phyloP scores from a whole-genome alignment of 2,329 filamentous ascomycete genomes.

The Clonostachys rosea region DNA sequence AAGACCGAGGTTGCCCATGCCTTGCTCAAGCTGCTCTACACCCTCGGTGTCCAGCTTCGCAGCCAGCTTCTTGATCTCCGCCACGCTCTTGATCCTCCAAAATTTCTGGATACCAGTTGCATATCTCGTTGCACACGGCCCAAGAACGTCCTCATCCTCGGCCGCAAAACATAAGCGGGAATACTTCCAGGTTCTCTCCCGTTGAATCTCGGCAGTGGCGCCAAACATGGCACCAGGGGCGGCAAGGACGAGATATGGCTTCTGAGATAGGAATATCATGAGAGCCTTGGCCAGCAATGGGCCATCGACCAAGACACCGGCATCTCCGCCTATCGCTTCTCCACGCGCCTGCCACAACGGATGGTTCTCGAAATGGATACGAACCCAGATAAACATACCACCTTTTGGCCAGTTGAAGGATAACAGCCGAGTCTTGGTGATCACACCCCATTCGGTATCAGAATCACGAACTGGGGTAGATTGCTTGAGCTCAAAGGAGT shows the following conservation, averaged over 20 bases:
- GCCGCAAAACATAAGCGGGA: slow-evolving; percentile 83
- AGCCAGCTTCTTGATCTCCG: slow-evolving; percentile 61
- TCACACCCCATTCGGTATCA: slow-evolving; percentile 66
- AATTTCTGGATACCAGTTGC: slow-evolving; percentile 67
- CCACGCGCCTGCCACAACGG: slow-evolving; percentile 51
- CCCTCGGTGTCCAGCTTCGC: slow-evolving; percentile 18
- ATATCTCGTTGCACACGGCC: slow-evolving; percentile 57
- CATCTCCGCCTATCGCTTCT: slow-evolving; percentile 4
- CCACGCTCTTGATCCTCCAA: slow-evolving; percentile 67
- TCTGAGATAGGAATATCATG: slow-evolving; percentile 65
- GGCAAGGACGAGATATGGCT: slow-evolving; percentile 66
- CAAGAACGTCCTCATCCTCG: slow-evolving; percentile 67
- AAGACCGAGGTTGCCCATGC: slow-evolving; percentile 18
- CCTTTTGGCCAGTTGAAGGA: slow-evolving; percentile 76
- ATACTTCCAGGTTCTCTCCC: slow-evolving; percentile 63
- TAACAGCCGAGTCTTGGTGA: slow-evolving; percentile 70
- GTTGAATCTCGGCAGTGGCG: slow-evolving; percentile 54
- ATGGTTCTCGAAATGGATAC: slow-evolving; percentile 66
- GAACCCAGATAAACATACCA: slow-evolving; percentile 91
- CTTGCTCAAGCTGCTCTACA: slow-evolving; percentile 9
- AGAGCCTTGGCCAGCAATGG: slow-evolving; percentile 58
- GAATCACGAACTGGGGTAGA: slow-evolving; percentile 34
- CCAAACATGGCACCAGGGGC: slow-evolving; percentile 72
- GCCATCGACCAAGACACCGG: slow-evolving; percentile 38
- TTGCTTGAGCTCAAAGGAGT: slow-evolving; percentile 61